These are phyloP conservation scores for Penicillium robsamsonii DNA, from an alignment of 495 filamentous ascomycete genomes.

Conservation along the genomic window DNA sequence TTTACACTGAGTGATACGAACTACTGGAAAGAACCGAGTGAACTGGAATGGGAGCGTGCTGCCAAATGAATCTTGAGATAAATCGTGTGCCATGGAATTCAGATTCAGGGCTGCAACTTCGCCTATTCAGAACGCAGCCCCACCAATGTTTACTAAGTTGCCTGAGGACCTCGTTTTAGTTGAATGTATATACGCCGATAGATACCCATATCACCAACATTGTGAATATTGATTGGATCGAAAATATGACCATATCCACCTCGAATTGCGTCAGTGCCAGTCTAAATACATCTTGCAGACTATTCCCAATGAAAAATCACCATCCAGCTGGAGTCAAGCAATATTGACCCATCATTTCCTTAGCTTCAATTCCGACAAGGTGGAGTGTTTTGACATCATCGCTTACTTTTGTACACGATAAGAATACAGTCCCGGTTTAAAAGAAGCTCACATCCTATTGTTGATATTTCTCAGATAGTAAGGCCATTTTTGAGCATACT, in stretches of 20 bases:
- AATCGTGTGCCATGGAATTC: too few species aligned
- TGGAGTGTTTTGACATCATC: slow-evolving; percentile 16
- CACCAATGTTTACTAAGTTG: background rate
- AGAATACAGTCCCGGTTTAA: background rate
- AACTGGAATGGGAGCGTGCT: slow-evolving; percentile 24
- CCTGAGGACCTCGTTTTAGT: background rate
- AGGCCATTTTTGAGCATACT: background rate
- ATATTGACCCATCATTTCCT: background rate
- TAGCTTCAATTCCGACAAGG: slow-evolving; percentile 15
- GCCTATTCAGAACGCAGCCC: background rate
- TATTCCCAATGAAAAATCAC: background rate
- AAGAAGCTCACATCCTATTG: background rate
- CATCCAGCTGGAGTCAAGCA: background rate
- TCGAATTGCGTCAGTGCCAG: slow-evolving; percentile 9
- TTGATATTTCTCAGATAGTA: background rate
- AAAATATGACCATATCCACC: background rate
- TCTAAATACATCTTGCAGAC: background rate
- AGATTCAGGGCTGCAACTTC: background rate
- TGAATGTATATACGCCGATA: background rate
- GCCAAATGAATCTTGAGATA: background rate
- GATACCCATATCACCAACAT: background rate
- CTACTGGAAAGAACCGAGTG: slow-evolving; percentile 31
- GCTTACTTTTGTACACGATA: background rate
- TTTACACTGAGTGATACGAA: slow-evolving; percentile 24
- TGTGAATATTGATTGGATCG: background rate